Conservation (phyloP, 1,139 yeast species). For the Pneumocystis jirovecii region DNA sequence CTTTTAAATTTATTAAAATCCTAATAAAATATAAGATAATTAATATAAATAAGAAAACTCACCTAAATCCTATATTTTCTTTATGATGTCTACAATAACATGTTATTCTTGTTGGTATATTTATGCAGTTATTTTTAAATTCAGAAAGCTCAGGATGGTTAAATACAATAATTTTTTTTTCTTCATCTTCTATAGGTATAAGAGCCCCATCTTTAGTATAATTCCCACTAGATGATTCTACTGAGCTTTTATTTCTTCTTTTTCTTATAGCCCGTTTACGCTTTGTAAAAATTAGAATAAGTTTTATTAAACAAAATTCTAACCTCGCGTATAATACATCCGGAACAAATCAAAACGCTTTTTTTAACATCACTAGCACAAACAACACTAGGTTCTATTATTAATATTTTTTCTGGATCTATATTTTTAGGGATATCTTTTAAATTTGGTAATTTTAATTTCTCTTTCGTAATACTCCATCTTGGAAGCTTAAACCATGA, state of each 20-base stretch:
- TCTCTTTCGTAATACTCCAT: slow-evolving; percentile 75
- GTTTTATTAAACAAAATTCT: slow-evolving; percentile 28
- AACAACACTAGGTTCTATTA: slow-evolving; percentile 28
- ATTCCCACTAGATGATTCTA: slow-evolving; percentile 24
- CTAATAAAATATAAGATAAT: slow-evolving; percentile 18
- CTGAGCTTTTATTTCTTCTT: neutral
- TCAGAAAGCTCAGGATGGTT: slow-evolving; percentile 78
- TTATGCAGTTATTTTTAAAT: slow-evolving; percentile 49
- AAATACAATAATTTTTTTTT: slow-evolving; percentile 72
- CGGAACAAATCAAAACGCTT: slow-evolving; percentile 64
- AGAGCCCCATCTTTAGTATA: slow-evolving; percentile 50
- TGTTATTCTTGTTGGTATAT: slow-evolving; percentile 71
- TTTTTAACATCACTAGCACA: slow-evolving; percentile 26
- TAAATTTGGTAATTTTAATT: slow-evolving; percentile 28
- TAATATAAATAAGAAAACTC: neutral
- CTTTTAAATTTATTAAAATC: slow-evolving; percentile 53
- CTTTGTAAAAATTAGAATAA: slow-evolving; percentile 6
- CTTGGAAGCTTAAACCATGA: slow-evolving; percentile 58
- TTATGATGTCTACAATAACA: slow-evolving; percentile 94
- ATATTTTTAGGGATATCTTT: slow-evolving; percentile 33
- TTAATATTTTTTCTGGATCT: slow-evolving; percentile 20
- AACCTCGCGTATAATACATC: slow-evolving; percentile 83
- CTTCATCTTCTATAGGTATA: slow-evolving; percentile 52
- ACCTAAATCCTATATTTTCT: slow-evolving; percentile 60
- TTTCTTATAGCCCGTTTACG: neutral